Evolutionary conservation across 208 protist species (phyloP), one percentile per base, ranked within the genome.

Genomic region (Phytomonas francai): DNA sequence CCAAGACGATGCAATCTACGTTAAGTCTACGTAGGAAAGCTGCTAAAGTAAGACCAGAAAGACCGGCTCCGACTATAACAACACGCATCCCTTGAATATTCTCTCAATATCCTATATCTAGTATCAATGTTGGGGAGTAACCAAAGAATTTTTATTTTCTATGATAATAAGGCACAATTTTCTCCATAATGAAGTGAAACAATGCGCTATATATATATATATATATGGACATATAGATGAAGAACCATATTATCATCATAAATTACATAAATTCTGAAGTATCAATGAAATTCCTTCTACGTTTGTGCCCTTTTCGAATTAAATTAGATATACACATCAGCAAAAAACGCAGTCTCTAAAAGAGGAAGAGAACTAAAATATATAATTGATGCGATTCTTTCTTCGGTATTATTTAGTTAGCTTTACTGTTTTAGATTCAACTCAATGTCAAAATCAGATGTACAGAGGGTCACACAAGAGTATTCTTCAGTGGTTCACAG

Each of bases 1-100:
- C 91, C 0, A 96, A 67, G 3, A 96, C 88, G n/a, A 96, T 78
- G 63, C 84, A 92, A 56, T 96, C 88, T 31, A 94, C 73, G 69
- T 94, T 96, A 14, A 93, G 72, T 14, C 87, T 77, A 22, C 84
- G 73, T 30, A 96, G 66, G 65, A 96, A 94, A 14, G 78, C 73
- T 6, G 88, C 91, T 22, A 96, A 73, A 12, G 88, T 87, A 29
- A 94, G 75, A 42, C 91, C 91, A 0, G 87, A 89, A 1, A 96
- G 77, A 16, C 91, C 91, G 25, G 88, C 91, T 33, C 91, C 91
- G 1, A 96, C 91, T 25, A 96, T 88, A 11, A 96, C 83, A 27
- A 96, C 87, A 14, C 88, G 73, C 87, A 96, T 94, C 14, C 27
- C 1, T 67, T 25, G 30, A 54, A 25, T 54, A 6, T 5, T 54